Conservation (phyloP, 768 basidiomycete species). For the Xerocomellus chrysenteron region DNA sequence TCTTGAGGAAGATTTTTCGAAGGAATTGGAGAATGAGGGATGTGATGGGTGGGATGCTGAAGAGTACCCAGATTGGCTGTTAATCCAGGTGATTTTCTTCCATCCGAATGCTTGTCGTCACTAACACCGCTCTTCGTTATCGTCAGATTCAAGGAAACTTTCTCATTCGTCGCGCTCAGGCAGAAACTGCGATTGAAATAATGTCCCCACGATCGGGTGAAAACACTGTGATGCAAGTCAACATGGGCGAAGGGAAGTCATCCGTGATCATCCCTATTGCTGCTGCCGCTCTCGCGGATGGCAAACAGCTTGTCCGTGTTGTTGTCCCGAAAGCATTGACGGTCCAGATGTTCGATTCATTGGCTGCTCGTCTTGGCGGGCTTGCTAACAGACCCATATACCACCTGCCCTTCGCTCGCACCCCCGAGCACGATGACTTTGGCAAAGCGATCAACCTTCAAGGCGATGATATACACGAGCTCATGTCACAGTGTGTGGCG, state of each 20-base stretch:
- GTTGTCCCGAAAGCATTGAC: conserved; percentile 43
- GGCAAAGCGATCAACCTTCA: no score
- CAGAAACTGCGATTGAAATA: conserved; percentile 41
- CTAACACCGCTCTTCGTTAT: conserved; percentile 34
- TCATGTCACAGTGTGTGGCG: conserved; percentile 38
- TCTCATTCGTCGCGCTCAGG: background rate
- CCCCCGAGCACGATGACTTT: conserved; percentile 27
- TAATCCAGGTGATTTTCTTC: background rate
- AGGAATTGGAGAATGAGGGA: background rate
- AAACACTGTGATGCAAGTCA: conserved; percentile 46
- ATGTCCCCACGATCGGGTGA: conserved; percentile 32
- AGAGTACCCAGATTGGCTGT: background rate
- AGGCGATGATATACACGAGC: conserved; percentile 22
- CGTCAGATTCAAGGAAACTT: background rate
- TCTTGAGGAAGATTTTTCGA: background rate
- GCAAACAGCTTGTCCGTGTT: conserved; percentile 41
- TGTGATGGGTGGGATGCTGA: background rate
- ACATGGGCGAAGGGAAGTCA: conserved; percentile 57
- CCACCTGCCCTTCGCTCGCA: conserved; percentile 46
- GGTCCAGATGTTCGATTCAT: conserved; percentile 43
- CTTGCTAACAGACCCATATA: conserved; percentile 45
- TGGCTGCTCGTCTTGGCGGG: conserved; percentile 40
- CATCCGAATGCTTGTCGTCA: background rate
- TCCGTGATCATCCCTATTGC: conserved; percentile 45
- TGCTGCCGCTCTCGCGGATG: conserved; percentile 40